Evolutionary conservation across 768 basidiomycete genomes (phyloP).

Genomic region (Collybiopsis luxurians): DNA sequence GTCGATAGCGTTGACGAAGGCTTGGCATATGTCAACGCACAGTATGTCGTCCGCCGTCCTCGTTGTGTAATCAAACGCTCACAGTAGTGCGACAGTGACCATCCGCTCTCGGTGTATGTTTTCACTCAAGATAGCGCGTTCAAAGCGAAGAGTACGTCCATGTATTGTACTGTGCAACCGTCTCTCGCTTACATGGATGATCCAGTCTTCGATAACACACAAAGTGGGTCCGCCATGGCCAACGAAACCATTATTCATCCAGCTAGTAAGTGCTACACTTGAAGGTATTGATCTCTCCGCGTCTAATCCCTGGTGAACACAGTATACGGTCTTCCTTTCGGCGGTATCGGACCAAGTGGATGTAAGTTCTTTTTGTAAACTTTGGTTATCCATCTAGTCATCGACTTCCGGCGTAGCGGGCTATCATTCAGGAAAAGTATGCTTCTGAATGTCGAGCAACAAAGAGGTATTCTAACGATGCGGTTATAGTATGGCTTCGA

Average conservation of each 20-base stretch:
- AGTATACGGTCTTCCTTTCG: slow-evolving; percentile 45
- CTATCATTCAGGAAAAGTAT: slow-evolving; percentile 61
- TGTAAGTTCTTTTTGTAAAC: slow-evolving; percentile 36
- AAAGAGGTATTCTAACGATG: slow-evolving; percentile 21
- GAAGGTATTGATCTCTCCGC: too few species aligned
- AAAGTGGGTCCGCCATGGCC: slow-evolving; percentile 53
- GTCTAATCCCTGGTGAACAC: too few species aligned
- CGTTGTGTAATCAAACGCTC: not conserved
- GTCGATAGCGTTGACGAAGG: slow-evolving; percentile 56
- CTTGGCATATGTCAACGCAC: slow-evolving; percentile 48
- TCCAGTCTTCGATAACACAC: slow-evolving; percentile 52
- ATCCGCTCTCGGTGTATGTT: slow-evolving; percentile 61
- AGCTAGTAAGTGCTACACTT: slow-evolving; percentile 31
- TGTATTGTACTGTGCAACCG: not conserved
- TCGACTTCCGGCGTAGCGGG: slow-evolving; percentile 44
- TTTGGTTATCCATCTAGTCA: not conserved
- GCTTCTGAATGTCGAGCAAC: slow-evolving; percentile 38
- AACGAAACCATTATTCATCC: slow-evolving; percentile 63
- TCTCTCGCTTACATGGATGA: not conserved
- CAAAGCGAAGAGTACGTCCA: slow-evolving; percentile 36
- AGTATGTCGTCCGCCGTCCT: slow-evolving; percentile 30
- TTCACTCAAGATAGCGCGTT: slow-evolving; percentile 50
- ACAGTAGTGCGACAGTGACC: slow-evolving; percentile 34
- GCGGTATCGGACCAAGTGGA: slow-evolving; percentile 62
- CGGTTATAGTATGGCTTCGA: slow-evolving; percentile 53